Conservation (phyloP, 2,329 filamentous ascomycete genomes). For the Chaetomium sp. region DNA sequence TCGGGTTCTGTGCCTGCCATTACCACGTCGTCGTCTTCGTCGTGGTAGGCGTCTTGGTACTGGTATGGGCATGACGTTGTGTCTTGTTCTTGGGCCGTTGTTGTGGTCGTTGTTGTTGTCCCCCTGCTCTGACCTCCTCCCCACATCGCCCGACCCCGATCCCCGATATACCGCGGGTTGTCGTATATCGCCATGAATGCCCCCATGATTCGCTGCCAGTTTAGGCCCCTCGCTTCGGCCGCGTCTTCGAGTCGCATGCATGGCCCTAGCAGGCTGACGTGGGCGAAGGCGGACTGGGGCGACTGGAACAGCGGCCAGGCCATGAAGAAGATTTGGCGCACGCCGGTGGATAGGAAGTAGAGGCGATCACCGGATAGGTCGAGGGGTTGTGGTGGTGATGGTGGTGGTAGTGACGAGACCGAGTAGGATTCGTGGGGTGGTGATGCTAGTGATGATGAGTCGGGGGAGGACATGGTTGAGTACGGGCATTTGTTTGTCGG, state of each 20-base stretch:
- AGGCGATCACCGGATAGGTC: constrained; percentile 26
- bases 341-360: constrained; percentile 26
- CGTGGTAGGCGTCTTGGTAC: too few relatives aligned
- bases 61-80: too few relatives aligned
- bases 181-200: constrained; percentile 24
- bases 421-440: neutral
- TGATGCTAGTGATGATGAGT: neutral
- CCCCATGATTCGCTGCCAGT: constrained; percentile 13
- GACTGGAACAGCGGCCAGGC: constrained; percentile 21
- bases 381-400: neutral
- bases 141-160: neutral
- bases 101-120: too few relatives aligned
- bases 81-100: too few relatives aligned
- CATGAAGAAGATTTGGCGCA: constrained; percentile 25
- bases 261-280: constrained; percentile 14
- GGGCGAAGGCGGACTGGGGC: constrained; percentile 18
- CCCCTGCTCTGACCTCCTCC: too few relatives aligned
- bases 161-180: constrained; percentile 17
- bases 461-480: neutral
- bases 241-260: constrained; percentile 20
- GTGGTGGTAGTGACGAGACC: neutral
- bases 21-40: too few relatives aligned
- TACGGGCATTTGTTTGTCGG: neutral
- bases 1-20: too few relatives aligned
- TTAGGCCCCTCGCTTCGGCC: constrained; percentile 16